Evolutionary conservation across 306 rosid species (phyloP), one percentile per base, ranked within the genome.

Genomic region (Geum urbanum): DNA sequence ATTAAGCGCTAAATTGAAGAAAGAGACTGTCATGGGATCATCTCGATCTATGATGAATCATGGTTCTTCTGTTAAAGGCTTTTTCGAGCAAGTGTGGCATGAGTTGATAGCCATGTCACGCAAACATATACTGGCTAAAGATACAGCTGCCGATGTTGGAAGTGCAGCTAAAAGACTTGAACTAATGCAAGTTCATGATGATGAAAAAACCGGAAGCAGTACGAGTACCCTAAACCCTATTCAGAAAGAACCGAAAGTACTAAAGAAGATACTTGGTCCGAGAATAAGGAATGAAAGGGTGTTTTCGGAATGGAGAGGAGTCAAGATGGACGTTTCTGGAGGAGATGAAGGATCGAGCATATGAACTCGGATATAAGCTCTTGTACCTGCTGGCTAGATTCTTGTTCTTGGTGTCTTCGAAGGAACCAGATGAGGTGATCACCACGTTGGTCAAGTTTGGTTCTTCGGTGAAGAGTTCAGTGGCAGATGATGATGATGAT

Each of bases 331-430:
- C 6, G 61, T 9, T 56, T 56, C 40, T 56, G 15, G 40, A 56
- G 10, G 61, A 56, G 61, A 22, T 20, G 16, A 58, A 58, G 44
- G 64, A 32, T 13, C 19, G 64, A 27, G 44, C 19, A 5, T 58
- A 13, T 32, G 45, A 58, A 35, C 44, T 58, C 16, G 43, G 64
- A 12, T 58, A 35, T 15, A 58, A 32, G 44, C 64, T 58, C 10
- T 58, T 18, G 32, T 32, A 37, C 20, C 64, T 58, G 18, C 44
- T 58, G 44, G 19, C 64, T 6, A 7, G 64, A 14, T 58, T 58
- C 19, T 58, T 58, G 64, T 58, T 32, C 44, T 58, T 58, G 64
- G 64, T 58, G 44, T 58, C 44, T 14, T 58, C 13, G 64, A 58
- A 27, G 64, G 44, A 32, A 58, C 64, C 64, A 19, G 64, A 58